A percentile compares a stretch with the other conserved stretches of the same genome.
Evolutionary conservation across 2,329 filamentous ascomycete species (phyloP).

Genomic region (Ilyonectria mors-panacis): DNA sequence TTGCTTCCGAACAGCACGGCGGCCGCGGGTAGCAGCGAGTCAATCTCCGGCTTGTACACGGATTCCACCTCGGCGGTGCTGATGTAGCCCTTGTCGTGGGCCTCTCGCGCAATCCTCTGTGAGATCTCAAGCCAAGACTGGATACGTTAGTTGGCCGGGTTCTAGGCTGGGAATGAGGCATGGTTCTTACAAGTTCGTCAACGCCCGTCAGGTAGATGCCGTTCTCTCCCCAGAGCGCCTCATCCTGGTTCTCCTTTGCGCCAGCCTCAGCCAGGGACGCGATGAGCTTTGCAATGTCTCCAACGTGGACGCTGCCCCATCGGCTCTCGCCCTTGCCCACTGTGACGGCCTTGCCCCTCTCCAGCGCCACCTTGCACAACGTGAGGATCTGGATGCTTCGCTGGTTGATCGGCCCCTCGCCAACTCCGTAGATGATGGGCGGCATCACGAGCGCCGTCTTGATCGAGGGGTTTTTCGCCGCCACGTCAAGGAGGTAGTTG

Average conservation of each 20-base stretch:
- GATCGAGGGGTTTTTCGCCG: slow-evolving; percentile 42
- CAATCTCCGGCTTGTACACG: slow-evolving; percentile 58
- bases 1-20: slow-evolving; percentile 70
- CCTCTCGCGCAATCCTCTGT: slow-evolving; percentile 45
- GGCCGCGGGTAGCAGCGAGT: slow-evolving; percentile 60
- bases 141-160: background rate
- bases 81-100: slow-evolving; percentile 46
- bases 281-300: slow-evolving; percentile 52
- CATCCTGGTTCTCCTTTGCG: slow-evolving; percentile 35
- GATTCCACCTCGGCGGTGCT: slow-evolving; percentile 45
- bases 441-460: slow-evolving; percentile 55
- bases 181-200: slow-evolving; percentile 47
- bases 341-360: slow-evolving; percentile 50
- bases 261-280: slow-evolving; percentile 51
- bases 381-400: slow-evolving; percentile 59
- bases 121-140: slow-evolving; percentile 52
- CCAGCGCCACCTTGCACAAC: slow-evolving; percentile 52
- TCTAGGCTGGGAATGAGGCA: background rate
- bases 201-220: slow-evolving; percentile 55
- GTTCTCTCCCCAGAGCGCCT: slow-evolving; percentile 55
- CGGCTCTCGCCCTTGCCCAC: slow-evolving; percentile 52
- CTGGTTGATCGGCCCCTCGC: slow-evolving; percentile 55
- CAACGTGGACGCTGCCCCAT: slow-evolving; percentile 56
- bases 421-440: slow-evolving; percentile 58
- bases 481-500: slow-evolving; percentile 54